A percentile compares a stretch with the other conserved stretches of the same genome.
phyloP scores from a whole-genome alignment of 2,329 filamentous ascomycete species.

The Xylaria digitata region DNA sequence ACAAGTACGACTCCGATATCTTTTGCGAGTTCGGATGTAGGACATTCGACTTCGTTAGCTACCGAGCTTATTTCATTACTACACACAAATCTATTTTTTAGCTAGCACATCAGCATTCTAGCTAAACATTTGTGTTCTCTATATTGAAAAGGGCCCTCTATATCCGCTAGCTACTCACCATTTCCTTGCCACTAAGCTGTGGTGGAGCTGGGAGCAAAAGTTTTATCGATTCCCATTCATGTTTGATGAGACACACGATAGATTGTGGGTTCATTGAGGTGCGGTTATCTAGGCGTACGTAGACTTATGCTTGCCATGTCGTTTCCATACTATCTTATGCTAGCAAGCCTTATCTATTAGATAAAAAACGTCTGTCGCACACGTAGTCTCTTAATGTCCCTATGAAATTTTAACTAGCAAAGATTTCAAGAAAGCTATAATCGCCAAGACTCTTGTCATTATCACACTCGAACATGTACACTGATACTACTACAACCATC shows the following conservation, averaged over 20 bases:
- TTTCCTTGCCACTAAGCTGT: background rate
- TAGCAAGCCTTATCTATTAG: too few species aligned
- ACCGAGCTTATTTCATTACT: background rate
- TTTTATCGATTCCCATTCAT: background rate
- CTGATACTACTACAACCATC: too few species aligned
- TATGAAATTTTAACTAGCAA: too few species aligned
- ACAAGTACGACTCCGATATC: constrained; percentile 76
- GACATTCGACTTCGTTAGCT: constrained; percentile 27
- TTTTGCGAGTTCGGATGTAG: constrained; percentile 71
- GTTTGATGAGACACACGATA: background rate
- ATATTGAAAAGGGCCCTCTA: too few species aligned
- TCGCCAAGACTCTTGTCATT: too few species aligned
- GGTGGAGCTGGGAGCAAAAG: background rate
- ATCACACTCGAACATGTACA: too few species aligned
- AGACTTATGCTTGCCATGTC: background rate
- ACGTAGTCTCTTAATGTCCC: background rate
- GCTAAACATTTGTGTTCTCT: background rate
- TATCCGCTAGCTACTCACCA: background rate
- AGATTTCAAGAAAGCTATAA: too few species aligned
- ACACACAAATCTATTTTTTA: background rate
- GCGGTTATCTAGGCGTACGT: background rate
- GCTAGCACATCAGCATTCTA: background rate
- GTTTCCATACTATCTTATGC: too few species aligned
- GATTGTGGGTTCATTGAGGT: background rate
- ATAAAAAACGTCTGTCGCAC: background rate